A percentile compares a stretch with the other conserved stretches of the same genome.
phyloP scores from a whole-genome alignment of 2,329 filamentous ascomycete species.

The Lasiodiplodia gonubiensis region DNA sequence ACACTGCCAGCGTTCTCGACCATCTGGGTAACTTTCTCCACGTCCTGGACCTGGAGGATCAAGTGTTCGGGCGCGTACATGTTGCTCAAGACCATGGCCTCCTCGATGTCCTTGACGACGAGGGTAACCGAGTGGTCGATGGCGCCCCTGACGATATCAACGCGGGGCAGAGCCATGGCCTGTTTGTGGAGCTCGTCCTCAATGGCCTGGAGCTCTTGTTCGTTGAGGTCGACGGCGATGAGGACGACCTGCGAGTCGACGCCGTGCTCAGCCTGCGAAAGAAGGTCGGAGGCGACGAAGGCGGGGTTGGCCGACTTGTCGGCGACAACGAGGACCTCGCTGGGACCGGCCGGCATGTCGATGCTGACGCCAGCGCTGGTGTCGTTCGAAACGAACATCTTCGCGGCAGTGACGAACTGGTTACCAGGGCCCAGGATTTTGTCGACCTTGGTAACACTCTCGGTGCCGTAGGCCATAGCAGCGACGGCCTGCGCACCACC shows the following conservation, averaged over 20 bases:
- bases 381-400: constrained; percentile 98
- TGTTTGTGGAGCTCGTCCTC: constrained; percentile 91
- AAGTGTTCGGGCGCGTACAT: constrained; percentile 95
- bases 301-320: constrained; percentile 87
- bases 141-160: constrained; percentile 88
- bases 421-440: constrained; percentile 98
- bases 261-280: constrained; percentile 96
- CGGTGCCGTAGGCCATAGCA: constrained; percentile 95
- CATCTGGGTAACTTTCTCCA: constrained; percentile 73
- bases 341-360: constrained; percentile 97
- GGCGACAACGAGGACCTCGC: constrained; percentile 94
- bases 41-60: constrained; percentile 85
- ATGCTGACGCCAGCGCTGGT: constrained; percentile 94
- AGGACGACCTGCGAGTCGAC: constrained; percentile 94
- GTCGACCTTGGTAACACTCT: constrained; percentile 94
- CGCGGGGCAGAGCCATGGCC: constrained; percentile 83
- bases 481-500: constrained; percentile 95
- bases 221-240: constrained; percentile 79
- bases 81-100: constrained; percentile 84
- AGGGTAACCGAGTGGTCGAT: constrained; percentile 93
- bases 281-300: constrained; percentile 92
- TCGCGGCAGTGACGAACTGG: constrained; percentile 97
- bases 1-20: constrained; percentile 96
- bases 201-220: constrained; percentile 77
- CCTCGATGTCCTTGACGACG: constrained; percentile 72